Base-by-base conservation (phyloP, 352 stramenopile species). In the Globisporangium solare region DNA sequence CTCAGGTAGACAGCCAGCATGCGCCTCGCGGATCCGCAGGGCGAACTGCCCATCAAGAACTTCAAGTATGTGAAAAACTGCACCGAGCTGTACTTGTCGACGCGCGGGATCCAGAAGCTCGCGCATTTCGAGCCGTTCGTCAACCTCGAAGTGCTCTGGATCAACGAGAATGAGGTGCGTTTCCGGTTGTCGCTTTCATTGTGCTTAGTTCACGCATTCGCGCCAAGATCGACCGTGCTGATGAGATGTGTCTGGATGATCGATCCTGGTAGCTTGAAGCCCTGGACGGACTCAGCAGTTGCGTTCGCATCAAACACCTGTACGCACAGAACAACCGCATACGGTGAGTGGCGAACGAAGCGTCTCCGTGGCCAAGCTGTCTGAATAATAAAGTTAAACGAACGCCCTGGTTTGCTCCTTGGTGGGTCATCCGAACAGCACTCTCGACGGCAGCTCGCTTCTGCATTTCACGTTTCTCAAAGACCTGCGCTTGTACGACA, bases 1-100 rank as follows among this genome's bases (percentile, higher is more conserved):
- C 18, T 15, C n/a, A 31, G 21, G 13, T 6, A 45, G 13, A 41
- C 10, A 46, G 20, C 7, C 4, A 52, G 64, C 54, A 51, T 73
- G 64, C 64, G 60, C 17, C 48, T 82, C n/a, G 64, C 86, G 0
- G 74, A 96, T 66, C 87, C 87, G 22, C 66, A 84, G 32, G 80
- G 74, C 0, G 86, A 96, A 63, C 66, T 96, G 8, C 79, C 87
- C 17, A 74, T 93, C 56, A 88, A 91, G 46, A 96, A 96, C 59
- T 82, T 84, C 72, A 96, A 96, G 55, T 95, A 94, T 63, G 79
- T 96, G 32, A 95, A 95, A 58, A 87, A 83, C 62, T 96, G 87
- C 67, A 90, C 74, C 7, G 89, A 97, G 63, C 52, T 97, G 45
- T 88, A 95, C 62, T 61, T 97, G 53, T 72, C 79, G 3, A 74